Conservation (phyloP, 495 filamentous ascomycete genomes). For the Xylaria cubensis region DNA sequence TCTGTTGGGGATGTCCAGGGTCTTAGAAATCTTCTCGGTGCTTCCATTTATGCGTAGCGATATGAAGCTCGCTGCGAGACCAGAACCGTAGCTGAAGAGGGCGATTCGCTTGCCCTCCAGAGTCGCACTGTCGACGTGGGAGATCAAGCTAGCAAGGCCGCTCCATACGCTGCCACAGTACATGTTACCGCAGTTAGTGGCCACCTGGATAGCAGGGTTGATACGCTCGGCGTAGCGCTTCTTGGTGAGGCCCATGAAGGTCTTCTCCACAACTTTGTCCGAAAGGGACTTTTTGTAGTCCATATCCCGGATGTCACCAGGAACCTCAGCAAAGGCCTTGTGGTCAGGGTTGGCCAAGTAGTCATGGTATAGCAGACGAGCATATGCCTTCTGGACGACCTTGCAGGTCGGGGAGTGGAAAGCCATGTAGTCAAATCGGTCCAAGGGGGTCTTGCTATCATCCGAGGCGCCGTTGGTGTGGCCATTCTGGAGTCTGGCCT, state of each 20-base stretch:
- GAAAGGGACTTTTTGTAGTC: conserved; percentile 84
- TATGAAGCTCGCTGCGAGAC: conserved; percentile 88
- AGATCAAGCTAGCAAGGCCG: conserved; percentile 78
- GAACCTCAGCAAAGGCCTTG: conserved; percentile 83
- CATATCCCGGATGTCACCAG: conserved; percentile 83
- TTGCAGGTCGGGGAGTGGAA: conserved; percentile 99
- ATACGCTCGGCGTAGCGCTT: conserved; percentile 93
- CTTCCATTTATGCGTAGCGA: conserved; percentile 83
- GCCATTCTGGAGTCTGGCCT: conserved; percentile 70
- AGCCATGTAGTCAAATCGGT: conserved; percentile 93
- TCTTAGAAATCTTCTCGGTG: conserved; percentile 75
- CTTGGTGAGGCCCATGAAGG: conserved; percentile 93
- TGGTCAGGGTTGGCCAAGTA: conserved; percentile 79
- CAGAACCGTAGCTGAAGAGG: conserved; percentile 95
- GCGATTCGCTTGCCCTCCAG: conserved; percentile 86
- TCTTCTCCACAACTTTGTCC: conserved; percentile 96
- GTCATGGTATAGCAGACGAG: conserved; percentile 95
- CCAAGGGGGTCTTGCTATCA: conserved; percentile 71
- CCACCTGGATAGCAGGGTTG: conserved; percentile 80
- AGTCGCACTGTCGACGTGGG: conserved; percentile 69
- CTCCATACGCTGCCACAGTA: conserved; percentile 95
- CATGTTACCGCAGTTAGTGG: conserved; percentile 98
- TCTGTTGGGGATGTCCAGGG: conserved; percentile 78
- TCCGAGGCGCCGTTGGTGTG: conserved; percentile 63
- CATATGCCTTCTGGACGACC: conserved; percentile 93